Base-by-base conservation (phyloP, 1,284 basidiomycete genomes). In the Apiotrichum montevideense region DNA sequence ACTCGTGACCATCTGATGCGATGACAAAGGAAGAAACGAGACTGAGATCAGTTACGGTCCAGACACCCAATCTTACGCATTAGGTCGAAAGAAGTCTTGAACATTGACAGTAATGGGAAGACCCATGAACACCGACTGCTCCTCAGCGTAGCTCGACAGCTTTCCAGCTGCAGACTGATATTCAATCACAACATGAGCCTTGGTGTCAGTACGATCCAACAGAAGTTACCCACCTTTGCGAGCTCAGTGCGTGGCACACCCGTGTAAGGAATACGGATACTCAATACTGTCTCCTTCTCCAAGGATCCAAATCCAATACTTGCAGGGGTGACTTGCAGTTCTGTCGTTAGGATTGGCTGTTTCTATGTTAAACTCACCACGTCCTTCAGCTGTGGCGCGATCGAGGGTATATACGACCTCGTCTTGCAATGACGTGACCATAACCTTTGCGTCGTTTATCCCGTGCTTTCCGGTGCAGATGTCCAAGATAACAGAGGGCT, bases 61-160 rank as follows among this genome's bases (percentile, higher is more conserved):
- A 3, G 3, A n/a, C n/a, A 54, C 34, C 15, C 29, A 6, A 29
- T 58, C 72, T 63, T 45, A 76, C 75, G 68, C 68, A 2, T 71
- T 59, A 2, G 74, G 71, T 21, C 77, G 55, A 71, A 78, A 78
- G 59, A 76, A 76, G 61, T 78, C 77, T 56, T 78, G 77, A 1
- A 78, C 77, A 54, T 78, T 78, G 57, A 78, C 75, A 3, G 75
- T 74, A 41, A 78, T 56, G 0, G 77, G 75, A 14, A 78, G 62
- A 7, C 72, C 68, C 56, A 75, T 70, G 42, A 67, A 68, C 1
- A 78, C 53, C 2, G 39, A 56, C 51, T 72, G 68, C 7, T 55
- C 61, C 44, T 73, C 67, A 34, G 67, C 57, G 52, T 65, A 62
- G 29, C 35, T 59, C 37, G 55, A 56, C 63, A 47, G 6, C 46